A percentile compares a stretch with the other conserved stretches of the same genome.
These are phyloP conservation scores for Neonectria magnoliae DNA, from an alignment of 2,329 filamentous ascomycete genomes.

Conservation along the genomic window DNA sequence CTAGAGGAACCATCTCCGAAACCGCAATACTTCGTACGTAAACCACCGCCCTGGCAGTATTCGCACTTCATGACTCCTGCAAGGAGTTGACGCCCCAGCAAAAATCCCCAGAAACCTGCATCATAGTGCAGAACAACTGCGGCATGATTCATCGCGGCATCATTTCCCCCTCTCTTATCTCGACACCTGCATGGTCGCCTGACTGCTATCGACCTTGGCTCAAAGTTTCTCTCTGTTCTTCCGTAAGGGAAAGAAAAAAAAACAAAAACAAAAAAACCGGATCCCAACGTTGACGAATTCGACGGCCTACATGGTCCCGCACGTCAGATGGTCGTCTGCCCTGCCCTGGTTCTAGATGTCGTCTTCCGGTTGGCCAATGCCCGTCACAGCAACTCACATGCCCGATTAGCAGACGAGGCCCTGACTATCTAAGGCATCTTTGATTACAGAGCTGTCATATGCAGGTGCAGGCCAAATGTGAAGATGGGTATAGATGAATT, in stretches of 20 bases:
- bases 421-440: not conserved
- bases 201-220: not conserved
- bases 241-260: too few relatives aligned
- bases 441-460: conserved; percentile 2
- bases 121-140: not conserved
- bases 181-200: not conserved
- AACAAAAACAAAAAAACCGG: too few relatives aligned
- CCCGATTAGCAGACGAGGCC: not conserved
- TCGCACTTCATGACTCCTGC: not conserved
- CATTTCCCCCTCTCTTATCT: not conserved
- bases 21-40: not conserved
- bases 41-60: not conserved
- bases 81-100: not conserved
- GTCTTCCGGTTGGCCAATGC: conserved; percentile 27
- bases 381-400: not conserved
- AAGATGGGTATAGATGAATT: not conserved
- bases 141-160: not conserved
- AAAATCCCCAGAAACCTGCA: not conserved
- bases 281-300: not conserved
- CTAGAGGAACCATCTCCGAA: not conserved
- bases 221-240: too few relatives aligned
- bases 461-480: not conserved
- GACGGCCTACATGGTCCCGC: not conserved
- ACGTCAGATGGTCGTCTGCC: not conserved
- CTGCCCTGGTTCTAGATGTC: not conserved